Conservation (phyloP, 495 filamentous ascomycete species). For the Jackrogersella multiformis region DNA sequence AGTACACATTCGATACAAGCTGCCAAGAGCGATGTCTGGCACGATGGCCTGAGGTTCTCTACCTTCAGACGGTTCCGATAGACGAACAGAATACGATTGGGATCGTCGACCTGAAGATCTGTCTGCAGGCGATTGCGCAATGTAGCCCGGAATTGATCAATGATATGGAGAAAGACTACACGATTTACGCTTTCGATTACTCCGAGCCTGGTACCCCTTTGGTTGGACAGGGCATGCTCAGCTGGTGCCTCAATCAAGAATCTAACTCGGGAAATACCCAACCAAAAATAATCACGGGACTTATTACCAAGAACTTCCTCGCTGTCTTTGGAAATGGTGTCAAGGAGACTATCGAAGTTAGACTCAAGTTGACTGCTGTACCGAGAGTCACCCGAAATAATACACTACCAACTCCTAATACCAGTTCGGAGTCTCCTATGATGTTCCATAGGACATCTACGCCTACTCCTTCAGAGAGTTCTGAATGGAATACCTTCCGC, state of each 20-base stretch:
- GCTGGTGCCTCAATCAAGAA: slow-evolving; percentile 73
- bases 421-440: slow-evolving; percentile 29
- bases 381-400: slow-evolving; percentile 72
- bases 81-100: slow-evolving; percentile 80
- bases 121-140: slow-evolving; percentile 81
- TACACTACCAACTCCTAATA: slow-evolving; percentile 67
- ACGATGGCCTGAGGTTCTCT: slow-evolving; percentile 82
- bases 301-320: slow-evolving; percentile 84
- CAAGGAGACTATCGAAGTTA: slow-evolving; percentile 94
- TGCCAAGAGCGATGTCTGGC: slow-evolving; percentile 91
- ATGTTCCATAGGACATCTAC: slow-evolving; percentile 31
- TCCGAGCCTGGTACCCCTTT: slow-evolving; percentile 93
- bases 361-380: slow-evolving; percentile 85
- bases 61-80: slow-evolving; percentile 79
- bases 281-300: slow-evolving; percentile 85
- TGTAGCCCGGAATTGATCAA: slow-evolving; percentile 88
- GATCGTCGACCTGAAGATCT: slow-evolving; percentile 88
- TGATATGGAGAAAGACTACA: slow-evolving; percentile 87
- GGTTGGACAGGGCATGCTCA: slow-evolving; percentile 96
- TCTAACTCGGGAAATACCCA: slow-evolving; percentile 63
- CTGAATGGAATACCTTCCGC: slow-evolving; percentile 61
- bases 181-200: slow-evolving; percentile 95
- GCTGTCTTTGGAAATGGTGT: slow-evolving; percentile 83
- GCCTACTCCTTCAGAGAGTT: slow-evolving; percentile 45
- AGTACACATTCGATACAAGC: slow-evolving; percentile 94